Conservation (phyloP, 2,329 filamentous ascomycete genomes). For the Corinectria fuckeliana region DNA sequence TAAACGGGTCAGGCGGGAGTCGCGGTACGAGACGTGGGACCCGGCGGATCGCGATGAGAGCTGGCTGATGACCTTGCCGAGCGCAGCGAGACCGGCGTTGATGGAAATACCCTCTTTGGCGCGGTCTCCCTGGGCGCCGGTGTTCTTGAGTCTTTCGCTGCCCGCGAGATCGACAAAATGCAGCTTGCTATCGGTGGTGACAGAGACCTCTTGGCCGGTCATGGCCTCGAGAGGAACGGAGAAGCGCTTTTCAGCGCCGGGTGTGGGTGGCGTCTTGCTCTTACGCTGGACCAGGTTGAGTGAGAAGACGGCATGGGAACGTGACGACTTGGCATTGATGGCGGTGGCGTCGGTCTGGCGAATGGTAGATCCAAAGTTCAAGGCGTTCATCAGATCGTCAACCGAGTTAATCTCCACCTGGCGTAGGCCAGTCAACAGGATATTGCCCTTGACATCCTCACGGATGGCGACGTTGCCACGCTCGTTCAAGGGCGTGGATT, state of each 20-base stretch:
- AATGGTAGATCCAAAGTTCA: conserved; percentile 92
- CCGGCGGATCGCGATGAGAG: conserved; percentile 87
- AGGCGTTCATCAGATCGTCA: conserved; percentile 85
- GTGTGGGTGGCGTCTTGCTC: conserved; percentile 57
- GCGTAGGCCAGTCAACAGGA: conserved; percentile 87
- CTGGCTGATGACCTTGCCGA: conserved; percentile 98
- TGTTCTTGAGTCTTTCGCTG: conserved; percentile 96
- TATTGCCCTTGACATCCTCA: conserved; percentile 93
- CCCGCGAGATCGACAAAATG: conserved; percentile 98
- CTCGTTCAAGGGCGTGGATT: conserved; percentile 72
- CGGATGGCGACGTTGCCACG: conserved; percentile 86
- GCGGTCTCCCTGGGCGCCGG: conserved; percentile 90
- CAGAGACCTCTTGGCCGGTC: conserved; percentile 66
- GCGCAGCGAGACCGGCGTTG: conserved; percentile 90
- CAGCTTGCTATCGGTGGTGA: conserved; percentile 96
- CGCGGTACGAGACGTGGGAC: conserved; percentile 94
- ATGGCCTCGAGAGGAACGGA: conserved; percentile 86
- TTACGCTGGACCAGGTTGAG: conserved; percentile 91
- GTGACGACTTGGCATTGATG: conserved; percentile 96
- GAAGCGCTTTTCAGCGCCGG: conserved; percentile 78
- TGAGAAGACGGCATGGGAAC: conserved; percentile 96
- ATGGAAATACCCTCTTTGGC: conserved; percentile 98
- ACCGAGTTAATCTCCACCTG: conserved; percentile 90
- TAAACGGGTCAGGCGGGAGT: conserved; percentile 94
- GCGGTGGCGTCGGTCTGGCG: conserved; percentile 96